phyloP scores from a whole-genome alignment of 352 stramenopile species.

The Globisporangium carolinianum region DNA sequence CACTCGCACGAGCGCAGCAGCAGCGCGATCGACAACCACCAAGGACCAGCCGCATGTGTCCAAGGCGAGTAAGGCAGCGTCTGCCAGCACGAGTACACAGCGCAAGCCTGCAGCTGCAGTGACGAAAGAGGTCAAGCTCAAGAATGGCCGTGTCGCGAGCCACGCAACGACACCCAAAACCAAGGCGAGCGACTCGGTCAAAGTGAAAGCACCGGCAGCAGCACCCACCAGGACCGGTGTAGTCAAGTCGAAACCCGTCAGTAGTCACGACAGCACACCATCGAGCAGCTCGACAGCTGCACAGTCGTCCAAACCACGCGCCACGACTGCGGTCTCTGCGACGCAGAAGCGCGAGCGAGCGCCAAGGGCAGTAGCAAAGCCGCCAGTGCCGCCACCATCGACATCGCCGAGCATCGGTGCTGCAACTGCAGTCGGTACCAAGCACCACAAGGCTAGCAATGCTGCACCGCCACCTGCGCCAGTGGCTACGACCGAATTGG shows the following conservation, averaged over 20 bases:
- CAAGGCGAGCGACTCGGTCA: constrained; percentile 3
- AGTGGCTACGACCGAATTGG: constrained; percentile 6
- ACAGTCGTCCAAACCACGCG: constrained; percentile 2
- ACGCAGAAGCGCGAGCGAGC: not conserved
- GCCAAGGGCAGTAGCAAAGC: not conserved
- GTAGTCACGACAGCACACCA: not conserved
- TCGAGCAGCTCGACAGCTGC: not conserved
- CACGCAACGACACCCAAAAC: not conserved
- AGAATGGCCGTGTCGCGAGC: not conserved
- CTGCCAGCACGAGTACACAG: not conserved
- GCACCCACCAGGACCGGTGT: not conserved
- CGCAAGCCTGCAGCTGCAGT: not conserved
- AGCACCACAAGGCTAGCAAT: not conserved
- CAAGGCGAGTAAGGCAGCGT: constrained; percentile 4
- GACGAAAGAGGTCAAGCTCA: not conserved
- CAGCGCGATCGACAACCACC: not conserved
- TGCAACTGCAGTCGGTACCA: not conserved
- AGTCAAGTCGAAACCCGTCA: not conserved
- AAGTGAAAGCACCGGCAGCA: constrained; percentile 2
- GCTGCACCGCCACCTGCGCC: constrained; percentile 7
- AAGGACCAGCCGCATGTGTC: not conserved
- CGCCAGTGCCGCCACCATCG: not conserved
- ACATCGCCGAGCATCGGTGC: not conserved
- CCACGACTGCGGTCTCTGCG: not conserved
- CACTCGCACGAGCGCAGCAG: not conserved